A percentile compares a stretch with the other conserved stretches of the same genome.
phyloP scores from a whole-genome alignment of 495 filamentous ascomycete species.

The Hyaloscypha variabilis region DNA sequence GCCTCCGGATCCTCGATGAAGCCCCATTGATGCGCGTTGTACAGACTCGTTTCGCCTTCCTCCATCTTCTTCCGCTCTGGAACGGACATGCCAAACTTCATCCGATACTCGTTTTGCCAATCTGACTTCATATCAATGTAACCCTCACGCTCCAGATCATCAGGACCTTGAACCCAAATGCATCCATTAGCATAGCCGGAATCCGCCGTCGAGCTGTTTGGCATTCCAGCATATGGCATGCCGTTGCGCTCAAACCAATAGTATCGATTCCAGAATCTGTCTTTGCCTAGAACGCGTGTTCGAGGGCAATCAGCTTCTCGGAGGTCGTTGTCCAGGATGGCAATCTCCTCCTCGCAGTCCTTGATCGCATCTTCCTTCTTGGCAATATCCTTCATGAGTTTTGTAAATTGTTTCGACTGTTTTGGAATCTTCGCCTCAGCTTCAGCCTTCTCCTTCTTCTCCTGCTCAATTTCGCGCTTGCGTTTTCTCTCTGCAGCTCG shows the following conservation, averaged over 20 bases:
- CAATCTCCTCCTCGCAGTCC: slow-evolving; percentile 82
- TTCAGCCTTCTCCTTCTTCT: slow-evolving; percentile 73
- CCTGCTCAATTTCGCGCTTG: slow-evolving; percentile 81
- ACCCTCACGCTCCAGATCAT: slow-evolving; percentile 83
- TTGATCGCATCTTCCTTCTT: slow-evolving; percentile 78
- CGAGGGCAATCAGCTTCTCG: slow-evolving; percentile 91
- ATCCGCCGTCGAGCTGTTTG: slow-evolving; percentile 81
- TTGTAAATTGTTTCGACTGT: slow-evolving; percentile 79
- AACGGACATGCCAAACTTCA: slow-evolving; percentile 75
- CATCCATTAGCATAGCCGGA: slow-evolving; percentile 92
- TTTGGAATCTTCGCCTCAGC: slow-evolving; percentile 87
- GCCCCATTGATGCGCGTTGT: slow-evolving; percentile 82
- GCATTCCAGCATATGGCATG: slow-evolving; percentile 92
- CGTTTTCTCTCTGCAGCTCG: slow-evolving; percentile 78
- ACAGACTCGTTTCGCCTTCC: slow-evolving; percentile 80
- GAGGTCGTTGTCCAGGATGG: slow-evolving; percentile 83
- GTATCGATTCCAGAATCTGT: slow-evolving; percentile 97
- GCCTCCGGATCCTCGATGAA: slow-evolving; percentile 81
- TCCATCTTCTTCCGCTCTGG: slow-evolving; percentile 84
- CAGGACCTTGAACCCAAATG: slow-evolving; percentile 94
- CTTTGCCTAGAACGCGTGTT: slow-evolving; percentile 84
- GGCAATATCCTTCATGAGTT: slow-evolving; percentile 83
- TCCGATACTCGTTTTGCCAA: slow-evolving; percentile 63
- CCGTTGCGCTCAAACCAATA: slow-evolving; percentile 99
- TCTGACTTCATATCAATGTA: slow-evolving; percentile 72